These are phyloP conservation scores for Patellaria atrata DNA, from an alignment of 495 filamentous ascomycete genomes.

Conservation along the genomic window DNA sequence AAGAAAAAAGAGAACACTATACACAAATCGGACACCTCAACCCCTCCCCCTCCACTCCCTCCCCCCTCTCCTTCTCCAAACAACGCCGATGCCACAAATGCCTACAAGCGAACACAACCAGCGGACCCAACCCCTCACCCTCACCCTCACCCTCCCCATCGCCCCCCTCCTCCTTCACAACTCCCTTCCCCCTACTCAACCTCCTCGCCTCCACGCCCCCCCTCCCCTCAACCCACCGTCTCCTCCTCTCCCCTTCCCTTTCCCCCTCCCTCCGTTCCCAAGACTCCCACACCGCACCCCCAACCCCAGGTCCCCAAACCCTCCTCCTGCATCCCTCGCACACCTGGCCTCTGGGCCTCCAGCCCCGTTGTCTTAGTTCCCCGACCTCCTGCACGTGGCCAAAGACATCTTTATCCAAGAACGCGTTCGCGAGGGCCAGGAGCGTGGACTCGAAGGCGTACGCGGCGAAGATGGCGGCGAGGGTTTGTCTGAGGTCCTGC, in stretches of 20 bases:
- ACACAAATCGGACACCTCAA: slow-evolving; percentile 16
- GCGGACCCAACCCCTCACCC: slow-evolving; percentile 10
- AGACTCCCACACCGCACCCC: slow-evolving; percentile 59
- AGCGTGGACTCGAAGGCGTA: slow-evolving; percentile 90
- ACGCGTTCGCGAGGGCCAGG: slow-evolving; percentile 64
- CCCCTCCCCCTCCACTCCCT: slow-evolving; percentile 3
- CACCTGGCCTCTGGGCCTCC: slow-evolving; percentile 70
- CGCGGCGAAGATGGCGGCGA: slow-evolving; percentile 81
- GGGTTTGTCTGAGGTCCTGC: slow-evolving; percentile 69
- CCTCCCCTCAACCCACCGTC: slow-evolving; percentile 11
- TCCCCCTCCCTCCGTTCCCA: slow-evolving; percentile 54
- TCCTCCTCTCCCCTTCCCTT: slow-evolving; percentile 21
- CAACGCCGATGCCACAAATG: slow-evolving; percentile 27
- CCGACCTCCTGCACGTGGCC: slow-evolving; percentile 64
- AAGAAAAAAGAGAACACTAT: slow-evolving; percentile 9
- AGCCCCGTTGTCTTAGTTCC: slow-evolving; percentile 66
- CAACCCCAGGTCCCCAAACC: slow-evolving; percentile 81
- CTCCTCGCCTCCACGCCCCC: slow-evolving; percentile 13
- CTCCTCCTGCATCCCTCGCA: slow-evolving; percentile 76
- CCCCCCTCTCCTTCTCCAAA: slow-evolving; percentile 15
- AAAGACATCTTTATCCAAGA: slow-evolving; percentile 84
- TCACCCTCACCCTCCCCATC: slow-evolving; percentile 8
- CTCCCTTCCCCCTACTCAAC: slow-evolving; percentile 6
- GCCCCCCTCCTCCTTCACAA: slow-evolving; percentile 5
- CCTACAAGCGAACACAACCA: slow-evolving; percentile 30